Base-by-base conservation (phyloP, 2,329 filamentous ascomycete genomes). In the Aspergillus japonicus region DNA sequence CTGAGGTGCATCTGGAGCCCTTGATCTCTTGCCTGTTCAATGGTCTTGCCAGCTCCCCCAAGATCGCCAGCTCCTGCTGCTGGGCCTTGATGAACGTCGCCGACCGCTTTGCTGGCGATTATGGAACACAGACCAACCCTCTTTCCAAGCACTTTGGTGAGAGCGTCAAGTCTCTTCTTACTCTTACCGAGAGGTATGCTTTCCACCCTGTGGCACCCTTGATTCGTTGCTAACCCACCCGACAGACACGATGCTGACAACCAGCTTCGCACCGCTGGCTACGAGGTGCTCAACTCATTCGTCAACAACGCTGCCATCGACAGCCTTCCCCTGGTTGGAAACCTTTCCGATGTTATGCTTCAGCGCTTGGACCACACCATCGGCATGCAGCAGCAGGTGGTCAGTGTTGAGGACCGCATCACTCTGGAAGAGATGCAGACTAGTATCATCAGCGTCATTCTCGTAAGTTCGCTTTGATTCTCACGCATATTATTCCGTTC, bases 41-140 rank as follows among this genome's bases (percentile, higher is more conserved):
- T 68, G 95, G 94, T 54, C 84, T 99, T 61, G 87, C 91, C 61
- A 94, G 90, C 80, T 95, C 90, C 75, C 89, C 92, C 61, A 97
- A 96, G 85, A 99, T 99, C 88, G 95, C 94, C 33, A 88, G 92
- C 57, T 99, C 95, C 31, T 98, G 95, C 87, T 99, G 95, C 81
- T 97, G 96, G 95, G 93, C 95, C 33, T 81, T 99, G 67, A 98
- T 99, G 91, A 99, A 98, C 79, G 81, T 99, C 73, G 94, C 95
- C 11, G 95, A 99, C 74, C 89, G 93, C 62, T 99, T 98, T 74
- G 91, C 92, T 31, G 92, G 92, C 59, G 93, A 97, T 57, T 84
- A 88, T 58, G 91, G 91, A 53, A 89, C 88, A 62, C 82, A 89
- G 69, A 83, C 83, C 52, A 99, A 98, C 80, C 85, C 92, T 48